Evolutionary conservation across 1,284 basidiomycete genomes (phyloP).

Genomic region (Rhizoctonia solani): DNA sequence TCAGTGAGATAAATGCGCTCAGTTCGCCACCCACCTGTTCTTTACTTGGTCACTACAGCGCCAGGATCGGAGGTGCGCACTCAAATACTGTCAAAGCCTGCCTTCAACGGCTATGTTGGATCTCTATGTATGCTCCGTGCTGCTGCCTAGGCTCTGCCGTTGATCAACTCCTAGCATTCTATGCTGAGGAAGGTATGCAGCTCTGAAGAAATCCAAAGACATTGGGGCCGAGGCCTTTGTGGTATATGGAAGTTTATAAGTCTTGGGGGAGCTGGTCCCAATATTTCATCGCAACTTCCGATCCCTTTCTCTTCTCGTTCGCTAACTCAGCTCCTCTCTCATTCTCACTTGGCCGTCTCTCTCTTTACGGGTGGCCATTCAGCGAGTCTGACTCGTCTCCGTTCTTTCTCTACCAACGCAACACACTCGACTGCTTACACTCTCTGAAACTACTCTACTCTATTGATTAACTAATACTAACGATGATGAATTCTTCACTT

Average conservation of each 20-base stretch:
- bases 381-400: constrained; percentile 6
- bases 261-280: not conserved
- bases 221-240: not conserved
- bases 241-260: constrained; percentile 6
- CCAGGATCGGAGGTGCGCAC: constrained; percentile 15
- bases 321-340: constrained; percentile 7
- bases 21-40: not conserved
- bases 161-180: not conserved
- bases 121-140: constrained; percentile 14
- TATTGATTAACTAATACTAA: constrained; percentile 8
- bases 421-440: constrained; percentile 20
- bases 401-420: constrained; percentile 5
- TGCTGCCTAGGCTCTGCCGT: not conserved
- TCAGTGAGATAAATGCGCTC: not conserved
- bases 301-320: not conserved
- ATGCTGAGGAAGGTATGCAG: not conserved
- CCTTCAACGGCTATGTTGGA: not conserved
- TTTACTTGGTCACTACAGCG: constrained; percentile 1
- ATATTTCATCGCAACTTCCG: not conserved
- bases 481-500: constrained; percentile 17
- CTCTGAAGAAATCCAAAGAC: not conserved
- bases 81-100: constrained; percentile 6
- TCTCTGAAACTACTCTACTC: constrained; percentile 11
- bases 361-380: constrained; percentile 5
- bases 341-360: not conserved